phyloP scores from a whole-genome alignment of 371 early-diverging fungal species.

The Mucor sp. region DNA sequence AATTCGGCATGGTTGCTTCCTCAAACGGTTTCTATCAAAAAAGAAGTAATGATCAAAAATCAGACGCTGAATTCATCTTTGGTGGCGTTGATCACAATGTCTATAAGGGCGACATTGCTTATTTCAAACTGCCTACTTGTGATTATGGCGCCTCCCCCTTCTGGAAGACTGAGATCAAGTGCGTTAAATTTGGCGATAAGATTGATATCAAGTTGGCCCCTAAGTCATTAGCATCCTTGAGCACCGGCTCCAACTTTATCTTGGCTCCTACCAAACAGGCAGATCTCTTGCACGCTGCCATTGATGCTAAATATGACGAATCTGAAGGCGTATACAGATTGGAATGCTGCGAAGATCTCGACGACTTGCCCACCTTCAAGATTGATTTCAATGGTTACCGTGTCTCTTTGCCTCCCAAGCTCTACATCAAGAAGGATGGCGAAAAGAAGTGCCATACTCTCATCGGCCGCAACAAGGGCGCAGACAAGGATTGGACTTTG shows the following conservation, averaged over 20 bases:
- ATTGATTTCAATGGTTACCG: conserved; percentile 41
- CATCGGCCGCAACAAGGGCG: conserved; percentile 24
- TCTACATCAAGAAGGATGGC: conserved; percentile 27
- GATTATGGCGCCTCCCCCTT: conserved; percentile 43
- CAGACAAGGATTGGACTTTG: conserved; percentile 43
- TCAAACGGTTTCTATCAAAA: conserved; percentile 37
- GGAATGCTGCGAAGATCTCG: conserved; percentile 30
- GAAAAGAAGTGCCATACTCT: conserved; percentile 30
- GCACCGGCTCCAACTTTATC: conserved; percentile 33
- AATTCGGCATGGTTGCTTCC: conserved; percentile 34
- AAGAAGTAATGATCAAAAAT: conserved; percentile 26
- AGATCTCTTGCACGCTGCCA: conserved; percentile 40
- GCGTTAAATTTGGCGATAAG: conserved; percentile 38
- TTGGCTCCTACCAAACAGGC: conserved; percentile 44
- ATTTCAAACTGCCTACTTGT: conserved; percentile 43
- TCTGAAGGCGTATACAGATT: conserved; percentile 25
- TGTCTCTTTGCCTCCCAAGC: conserved; percentile 35
- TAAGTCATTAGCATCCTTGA: conserved; percentile 40
- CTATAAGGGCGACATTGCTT: conserved; percentile 47
- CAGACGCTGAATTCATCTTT: conserved; percentile 45
- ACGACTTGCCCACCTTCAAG: conserved; percentile 36
- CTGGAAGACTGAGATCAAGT: conserved; percentile 48
- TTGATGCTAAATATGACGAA: conserved; percentile 36
- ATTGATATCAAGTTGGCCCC: conserved; percentile 41
- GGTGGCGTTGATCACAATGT: conserved; percentile 48